Evolutionary conservation across 257 asterid genomes (phyloP).

Genomic region (Anisodus acutangulus): DNA sequence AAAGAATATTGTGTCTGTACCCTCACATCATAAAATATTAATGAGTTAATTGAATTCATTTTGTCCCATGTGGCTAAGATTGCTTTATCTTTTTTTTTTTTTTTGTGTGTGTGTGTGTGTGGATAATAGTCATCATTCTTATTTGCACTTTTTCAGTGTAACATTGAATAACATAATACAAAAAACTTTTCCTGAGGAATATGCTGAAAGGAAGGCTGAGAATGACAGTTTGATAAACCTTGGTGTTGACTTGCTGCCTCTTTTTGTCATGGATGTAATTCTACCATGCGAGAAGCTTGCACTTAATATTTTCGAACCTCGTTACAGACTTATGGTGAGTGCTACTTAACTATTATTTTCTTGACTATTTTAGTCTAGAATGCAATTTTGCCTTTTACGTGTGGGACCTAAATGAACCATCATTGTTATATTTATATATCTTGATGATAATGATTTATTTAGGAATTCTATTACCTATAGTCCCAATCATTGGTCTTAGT

Average conservation of each 20-base stretch:
- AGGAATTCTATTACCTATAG: neutral
- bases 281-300: constrained; percentile 96
- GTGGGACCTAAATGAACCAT: constrained; percentile 13
- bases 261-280: constrained; percentile 96
- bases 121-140: constrained; percentile 28
- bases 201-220: constrained; percentile 84
- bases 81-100: neutral
- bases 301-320: constrained; percentile 96
- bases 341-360: neutral
- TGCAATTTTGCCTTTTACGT: neutral
- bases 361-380: neutral
- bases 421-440: neutral
- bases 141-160: constrained; percentile 62
- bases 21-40: constrained; percentile 2
- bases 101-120: neutral
- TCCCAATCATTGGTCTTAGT: neutral
- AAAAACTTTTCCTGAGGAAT: constrained; percentile 89
- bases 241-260: constrained; percentile 87
- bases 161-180: constrained; percentile 88
- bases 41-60: constrained; percentile 4
- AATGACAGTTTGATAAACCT: constrained; percentile 65
- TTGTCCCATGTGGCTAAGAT: neutral
- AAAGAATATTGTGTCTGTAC: neutral
- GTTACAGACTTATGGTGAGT: constrained; percentile 96
- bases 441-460: constrained; percentile 5